Base-by-base conservation (phyloP, 169 alveolate genomes). In the Eimeria zaria region DNA sequence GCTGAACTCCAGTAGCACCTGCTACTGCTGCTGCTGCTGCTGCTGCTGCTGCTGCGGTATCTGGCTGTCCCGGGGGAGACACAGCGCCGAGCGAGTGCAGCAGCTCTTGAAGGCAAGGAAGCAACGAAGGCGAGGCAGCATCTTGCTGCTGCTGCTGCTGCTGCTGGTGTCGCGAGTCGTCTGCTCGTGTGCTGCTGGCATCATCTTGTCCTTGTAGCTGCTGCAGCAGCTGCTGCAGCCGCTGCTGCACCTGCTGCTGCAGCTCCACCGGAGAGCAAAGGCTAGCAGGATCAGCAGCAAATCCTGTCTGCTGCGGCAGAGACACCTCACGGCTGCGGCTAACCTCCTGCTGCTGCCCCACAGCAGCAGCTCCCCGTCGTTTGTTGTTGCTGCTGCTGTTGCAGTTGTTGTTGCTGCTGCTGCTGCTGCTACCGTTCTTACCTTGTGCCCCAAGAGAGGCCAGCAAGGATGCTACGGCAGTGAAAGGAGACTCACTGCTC, bases 181-280 rank as follows among this genome's bases (percentile, higher is more conserved):
- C 78, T 33, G 78, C 48, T 3, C 78, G 78, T 24, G 89, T 48
- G 89, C 53, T 24, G 89, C 60, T 51, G 89, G 69, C 46, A 6
- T 44, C 89, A 4, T 80, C 69, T 2, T 44, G 69, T 2, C 89
- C 89, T 41, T 80, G 89, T 71, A 80, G 89, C 89, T 80, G 89
- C 64, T 80, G 89, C 89, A 80, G 89, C 89, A 80, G 89, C 89
- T 80, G 89, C 89, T 80, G 89, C 89, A 80, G 89, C 71, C 89
- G 89, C 69, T 80, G 89, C 89, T 80, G 89, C 89, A 80, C 89
- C n/a, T 80, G 89, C 89, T 80, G 89, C 89, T 80, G 89, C 89
- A 80, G 69, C 89, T 80, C 89, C 12, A 30, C 3, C 12, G 89
- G 89, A 14, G 89, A 80, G 46, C 89, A 80, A 27, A 80, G 18